Percentiles rank a stretch among this genome's conserved stretches.
phyloP scores from a whole-genome alignment of 1,139 yeast genomes.

The Suhomyces atakaporum region DNA sequence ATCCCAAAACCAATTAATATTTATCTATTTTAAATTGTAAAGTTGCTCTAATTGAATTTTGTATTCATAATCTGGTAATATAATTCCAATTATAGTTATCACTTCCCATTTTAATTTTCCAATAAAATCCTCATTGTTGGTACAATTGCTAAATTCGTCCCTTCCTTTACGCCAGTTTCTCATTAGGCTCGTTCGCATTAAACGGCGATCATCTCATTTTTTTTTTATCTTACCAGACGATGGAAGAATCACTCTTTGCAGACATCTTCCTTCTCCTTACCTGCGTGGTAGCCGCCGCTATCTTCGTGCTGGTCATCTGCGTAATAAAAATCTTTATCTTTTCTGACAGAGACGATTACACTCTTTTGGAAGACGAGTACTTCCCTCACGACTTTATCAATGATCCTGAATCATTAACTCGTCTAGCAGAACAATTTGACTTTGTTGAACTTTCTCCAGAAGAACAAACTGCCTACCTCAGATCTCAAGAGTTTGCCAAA shows the following conservation, averaged over 20 bases:
- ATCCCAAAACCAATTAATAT: too few relatives aligned
- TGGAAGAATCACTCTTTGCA: not conserved
- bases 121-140: too few relatives aligned
- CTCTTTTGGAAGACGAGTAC: constrained; percentile 14
- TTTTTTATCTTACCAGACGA: not conserved
- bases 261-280: constrained; percentile 1
- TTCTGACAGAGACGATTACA: constrained; percentile 13
- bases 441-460: constrained; percentile 44
- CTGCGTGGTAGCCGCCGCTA: constrained; percentile 2
- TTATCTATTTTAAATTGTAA: too few relatives aligned
- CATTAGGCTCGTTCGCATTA: not conserved
- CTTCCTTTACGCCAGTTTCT: too few relatives aligned
- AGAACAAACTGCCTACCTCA: constrained; percentile 40
- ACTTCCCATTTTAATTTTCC: too few relatives aligned
- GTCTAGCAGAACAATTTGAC: constrained; percentile 41
- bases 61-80: too few relatives aligned
- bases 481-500: constrained; percentile 38
- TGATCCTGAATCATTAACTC: constrained; percentile 42
- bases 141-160: too few relatives aligned
- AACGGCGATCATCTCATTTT: not conserved
- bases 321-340: constrained; percentile 5
- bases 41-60: too few relatives aligned
- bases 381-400: constrained; percentile 44
- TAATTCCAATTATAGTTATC: too few relatives aligned
- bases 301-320: constrained; percentile 7